phyloP scores from a whole-genome alignment of 164 flowering plant genomes.

The Brasenia schreberi region DNA sequence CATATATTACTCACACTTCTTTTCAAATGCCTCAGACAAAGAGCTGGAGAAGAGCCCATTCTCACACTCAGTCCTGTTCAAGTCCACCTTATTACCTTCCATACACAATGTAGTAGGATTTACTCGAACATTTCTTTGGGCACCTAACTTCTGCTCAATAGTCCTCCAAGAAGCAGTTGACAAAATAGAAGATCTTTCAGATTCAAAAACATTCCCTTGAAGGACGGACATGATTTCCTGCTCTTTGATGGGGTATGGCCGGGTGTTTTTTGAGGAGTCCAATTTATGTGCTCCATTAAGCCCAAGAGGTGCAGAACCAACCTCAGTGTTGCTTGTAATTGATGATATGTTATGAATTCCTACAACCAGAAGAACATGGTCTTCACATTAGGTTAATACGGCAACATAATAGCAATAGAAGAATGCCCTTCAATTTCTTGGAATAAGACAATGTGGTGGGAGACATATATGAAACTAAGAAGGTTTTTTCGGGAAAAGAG shows the following conservation, averaged over 20 bases:
- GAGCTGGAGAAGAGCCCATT: conserved; percentile 76
- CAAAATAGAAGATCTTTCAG: conserved; percentile 25
- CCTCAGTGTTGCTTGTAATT: conserved; percentile 17
- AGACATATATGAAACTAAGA: neutral
- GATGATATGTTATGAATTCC: conserved; percentile 11
- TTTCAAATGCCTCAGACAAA: conserved; percentile 53
- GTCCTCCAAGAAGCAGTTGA: conserved; percentile 26
- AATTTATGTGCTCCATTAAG: conserved; percentile 18
- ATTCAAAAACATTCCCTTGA: conserved; percentile 14
- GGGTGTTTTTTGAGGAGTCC: conserved; percentile 15
- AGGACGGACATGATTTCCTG: conserved; percentile 14
- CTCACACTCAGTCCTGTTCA: conserved; percentile 37
- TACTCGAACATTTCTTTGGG: conserved; percentile 16
- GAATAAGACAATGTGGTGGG: neutral
- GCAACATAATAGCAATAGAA: no score
- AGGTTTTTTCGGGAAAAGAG: neutral
- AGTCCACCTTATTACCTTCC: conserved; percentile 16
- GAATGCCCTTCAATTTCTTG: no score
- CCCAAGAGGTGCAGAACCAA: conserved; percentile 25
- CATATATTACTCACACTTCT: conserved; percentile 37
- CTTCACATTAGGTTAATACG: no score
- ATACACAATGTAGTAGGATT: conserved; percentile 17
- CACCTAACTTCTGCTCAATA: conserved; percentile 17
- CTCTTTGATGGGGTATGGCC: conserved; percentile 15
- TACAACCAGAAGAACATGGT: neutral